Evolutionary conservation across 2,329 filamentous ascomycete species (phyloP).

Genomic region (Pseudofabraea citricarpa): DNA sequence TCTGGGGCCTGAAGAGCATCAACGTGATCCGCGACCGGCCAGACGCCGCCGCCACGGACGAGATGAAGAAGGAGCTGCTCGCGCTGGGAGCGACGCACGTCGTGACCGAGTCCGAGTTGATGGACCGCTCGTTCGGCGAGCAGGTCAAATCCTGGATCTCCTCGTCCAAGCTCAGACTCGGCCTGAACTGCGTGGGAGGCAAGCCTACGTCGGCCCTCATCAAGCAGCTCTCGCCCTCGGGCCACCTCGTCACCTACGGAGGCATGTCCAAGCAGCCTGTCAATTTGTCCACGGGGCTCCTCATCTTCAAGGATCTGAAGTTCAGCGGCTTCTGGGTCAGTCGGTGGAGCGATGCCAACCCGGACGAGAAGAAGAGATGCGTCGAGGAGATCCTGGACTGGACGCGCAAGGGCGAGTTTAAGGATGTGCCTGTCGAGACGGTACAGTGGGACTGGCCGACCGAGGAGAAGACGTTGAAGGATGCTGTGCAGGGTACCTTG

Average conservation of each 20-base stretch:
- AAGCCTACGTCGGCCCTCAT: slow-evolving; percentile 76
- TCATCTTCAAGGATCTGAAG: slow-evolving; percentile 89
- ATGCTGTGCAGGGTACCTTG: slow-evolving; percentile 77
- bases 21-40: slow-evolving; percentile 78
- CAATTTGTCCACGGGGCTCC: slow-evolving; percentile 70
- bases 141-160: slow-evolving; percentile 59
- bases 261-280: slow-evolving; percentile 91
- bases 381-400: slow-evolving; percentile 80
- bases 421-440: slow-evolving; percentile 76
- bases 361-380: slow-evolving; percentile 69
- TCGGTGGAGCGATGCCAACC: slow-evolving; percentile 75
- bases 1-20: slow-evolving; percentile 88
- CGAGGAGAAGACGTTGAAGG: slow-evolving; percentile 59
- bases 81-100: slow-evolving; percentile 50
- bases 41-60: slow-evolving; percentile 58
- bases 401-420: slow-evolving; percentile 71
- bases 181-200: slow-evolving; percentile 90
- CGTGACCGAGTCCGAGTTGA: slow-evolving; percentile 43
- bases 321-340: slow-evolving; percentile 96
- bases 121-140: slow-evolving; percentile 37
- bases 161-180: slow-evolving; percentile 67
- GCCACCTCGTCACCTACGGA: slow-evolving; percentile 86
- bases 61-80: slow-evolving; percentile 55
- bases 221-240: slow-evolving; percentile 63
- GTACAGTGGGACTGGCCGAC: slow-evolving; percentile 82